Evolutionary conservation across 257 asterid species (phyloP).

Genomic region (Penstemon newberryi): DNA sequence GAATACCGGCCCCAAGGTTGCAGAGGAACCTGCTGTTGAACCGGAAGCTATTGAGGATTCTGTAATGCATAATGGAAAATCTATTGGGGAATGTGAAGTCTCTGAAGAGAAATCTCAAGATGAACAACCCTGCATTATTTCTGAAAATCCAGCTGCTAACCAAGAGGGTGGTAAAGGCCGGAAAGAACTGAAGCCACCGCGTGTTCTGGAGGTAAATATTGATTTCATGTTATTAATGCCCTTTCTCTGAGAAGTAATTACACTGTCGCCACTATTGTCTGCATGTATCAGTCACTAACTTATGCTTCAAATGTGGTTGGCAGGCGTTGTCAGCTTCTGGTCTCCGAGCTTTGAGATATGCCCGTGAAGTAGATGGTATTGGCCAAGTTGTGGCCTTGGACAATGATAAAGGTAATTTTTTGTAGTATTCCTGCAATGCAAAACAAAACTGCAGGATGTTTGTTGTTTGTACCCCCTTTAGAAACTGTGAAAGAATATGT

Average conservation of each 20-base stretch:
- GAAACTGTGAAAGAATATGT: no score
- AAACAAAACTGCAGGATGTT: no score
- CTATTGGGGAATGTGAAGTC: slow-evolving; percentile 51
- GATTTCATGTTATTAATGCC: slow-evolving; percentile 24
- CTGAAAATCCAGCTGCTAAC: slow-evolving; percentile 37
- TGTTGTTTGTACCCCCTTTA: no score
- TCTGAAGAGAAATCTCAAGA: slow-evolving; percentile 37
- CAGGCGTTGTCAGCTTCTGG: slow-evolving; percentile 99
- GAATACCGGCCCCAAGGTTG: slow-evolving; percentile 46
- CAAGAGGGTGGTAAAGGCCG: slow-evolving; percentile 49
- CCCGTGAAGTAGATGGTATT: slow-evolving; percentile 89
- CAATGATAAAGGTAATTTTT: slow-evolving; percentile 69
- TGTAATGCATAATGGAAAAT: slow-evolving; percentile 33
- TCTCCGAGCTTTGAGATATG: slow-evolving; percentile 90
- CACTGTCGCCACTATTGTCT: slow-evolving; percentile 4
- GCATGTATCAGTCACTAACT: not conserved
- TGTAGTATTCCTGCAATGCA: no score
- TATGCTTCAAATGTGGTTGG: slow-evolving; percentile 17
- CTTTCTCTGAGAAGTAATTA: not conserved
- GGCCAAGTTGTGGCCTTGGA: slow-evolving; percentile 93
- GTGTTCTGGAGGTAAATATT: slow-evolving; percentile 77
- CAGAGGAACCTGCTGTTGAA: slow-evolving; percentile 36
- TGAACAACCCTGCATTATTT: slow-evolving; percentile 44
- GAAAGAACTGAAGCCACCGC: slow-evolving; percentile 62
- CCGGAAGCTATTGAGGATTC: slow-evolving; percentile 33